Base-by-base conservation (phyloP, 164 flowering plant species). In the Magnolia changhungtana region DNA sequence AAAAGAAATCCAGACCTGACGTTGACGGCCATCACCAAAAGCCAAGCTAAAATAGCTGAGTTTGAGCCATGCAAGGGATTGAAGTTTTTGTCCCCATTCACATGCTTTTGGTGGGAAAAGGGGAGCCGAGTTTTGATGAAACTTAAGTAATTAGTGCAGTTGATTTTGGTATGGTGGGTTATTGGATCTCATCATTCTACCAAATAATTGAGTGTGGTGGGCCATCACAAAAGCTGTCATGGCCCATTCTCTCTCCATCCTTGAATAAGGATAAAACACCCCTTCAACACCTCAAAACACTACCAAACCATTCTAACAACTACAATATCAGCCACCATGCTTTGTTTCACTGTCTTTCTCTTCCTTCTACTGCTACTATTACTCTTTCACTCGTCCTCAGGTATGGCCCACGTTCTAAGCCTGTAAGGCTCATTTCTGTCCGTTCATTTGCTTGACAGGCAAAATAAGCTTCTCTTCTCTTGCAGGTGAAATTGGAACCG, bases 101-200 rank as follows among this genome's bases (percentile, higher is more conserved):
- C 19, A 67, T 27, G 70, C 70, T 67, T 27, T 67, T 11, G 70
- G 70, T 67, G 70, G 70, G 7, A 67, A 67, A 67, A 67, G 68
- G 19, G 16, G 14, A 31, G 70, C 49, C 70, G 37, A 13, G 18
- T 27, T 67, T 31, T 76, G 67, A 77, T 77, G 79, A 59, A 67
- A 72, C 74, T 76, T 45, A 29, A 77, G 75, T n/a, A n/a, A n/a
- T 45, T 77, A 79, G 86, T 81, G 82, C 71, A 87, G 88, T 88
- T 88, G 90, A 86, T 89, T 86, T 86, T 59, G 76, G 55, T n/a
- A 9, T 84, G 81, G 84, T 78, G 73, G 79, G 67, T 79, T 80
- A 29, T 74, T 84, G 85, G 85, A 82, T 71, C 67, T 77, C 82
- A 81, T 82, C 85, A 50, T 79, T 76, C 77, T 77, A 64, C 73